A percentile compares a stretch with the other conserved stretches of the same genome.
Evolutionary conservation across 352 stramenopile species (phyloP).

Genomic region (Globisporangium takayamanum): DNA sequence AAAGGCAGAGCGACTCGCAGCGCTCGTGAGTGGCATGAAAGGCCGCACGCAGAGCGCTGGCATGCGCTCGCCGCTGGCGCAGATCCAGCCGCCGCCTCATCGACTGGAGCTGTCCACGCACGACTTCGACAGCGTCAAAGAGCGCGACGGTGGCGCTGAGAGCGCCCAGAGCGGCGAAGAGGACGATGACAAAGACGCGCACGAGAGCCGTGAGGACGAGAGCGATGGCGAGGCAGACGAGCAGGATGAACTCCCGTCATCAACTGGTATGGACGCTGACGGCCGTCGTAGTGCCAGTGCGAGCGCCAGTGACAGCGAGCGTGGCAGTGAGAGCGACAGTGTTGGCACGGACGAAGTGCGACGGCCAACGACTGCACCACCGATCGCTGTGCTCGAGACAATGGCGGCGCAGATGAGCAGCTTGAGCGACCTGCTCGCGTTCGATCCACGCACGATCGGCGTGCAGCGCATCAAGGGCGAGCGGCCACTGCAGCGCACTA

Average conservation of each 20-base stretch:
- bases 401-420: neutral
- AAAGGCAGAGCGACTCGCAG: slow-evolving; percentile 6
- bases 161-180: neutral
- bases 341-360: slow-evolving; percentile 3
- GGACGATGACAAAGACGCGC: neutral
- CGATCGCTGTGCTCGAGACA: neutral
- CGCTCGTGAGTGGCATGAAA: slow-evolving; percentile 9
- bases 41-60: neutral
- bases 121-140: neutral
- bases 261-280: neutral
- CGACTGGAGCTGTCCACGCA: neutral
- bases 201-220: neutral
- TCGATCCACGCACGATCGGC: slow-evolving; percentile 46
- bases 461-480: slow-evolving; percentile 41
- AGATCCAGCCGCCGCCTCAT: neutral
- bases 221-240: neutral
- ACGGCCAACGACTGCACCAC: neutral
- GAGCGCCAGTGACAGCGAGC: neutral
- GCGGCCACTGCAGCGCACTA: slow-evolving; percentile 20
- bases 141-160: neutral
- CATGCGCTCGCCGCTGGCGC: neutral
- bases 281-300: neutral
- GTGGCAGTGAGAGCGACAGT: neutral
- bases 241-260: no score
- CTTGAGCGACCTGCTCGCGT: neutral